Evolutionary conservation across 306 rosid species (phyloP).

Genomic region (Parietaria judaica): DNA sequence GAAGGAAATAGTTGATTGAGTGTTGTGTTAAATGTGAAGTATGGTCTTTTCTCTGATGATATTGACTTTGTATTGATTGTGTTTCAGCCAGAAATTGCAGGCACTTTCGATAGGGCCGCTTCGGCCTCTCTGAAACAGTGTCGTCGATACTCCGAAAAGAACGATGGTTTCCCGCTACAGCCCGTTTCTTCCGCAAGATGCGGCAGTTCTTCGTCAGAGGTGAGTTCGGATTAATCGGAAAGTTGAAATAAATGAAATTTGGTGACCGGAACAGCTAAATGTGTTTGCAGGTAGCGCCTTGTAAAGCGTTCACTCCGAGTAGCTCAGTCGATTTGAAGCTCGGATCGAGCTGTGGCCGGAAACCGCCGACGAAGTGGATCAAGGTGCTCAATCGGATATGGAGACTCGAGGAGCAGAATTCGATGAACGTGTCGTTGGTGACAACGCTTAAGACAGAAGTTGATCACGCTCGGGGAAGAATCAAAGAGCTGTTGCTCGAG

Average conservation of each 20-base stretch:
- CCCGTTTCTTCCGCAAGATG: conserved; percentile 41
- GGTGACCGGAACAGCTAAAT: conserved; percentile 7
- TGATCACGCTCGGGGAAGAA: conserved; percentile 27
- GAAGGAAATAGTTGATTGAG: not conserved
- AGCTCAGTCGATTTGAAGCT: conserved; percentile 35
- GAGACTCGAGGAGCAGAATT: conserved; percentile 66
- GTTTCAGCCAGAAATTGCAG: conserved; percentile 41
- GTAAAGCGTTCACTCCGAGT: conserved; percentile 31
- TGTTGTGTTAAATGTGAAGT: not conserved
- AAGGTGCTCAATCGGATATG: conserved; percentile 56
- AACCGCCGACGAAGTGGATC: conserved; percentile 48
- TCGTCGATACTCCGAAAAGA: conserved; percentile 29
- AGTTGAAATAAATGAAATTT: too few species aligned
- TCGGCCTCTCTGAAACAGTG: conserved; percentile 27
- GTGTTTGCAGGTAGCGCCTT: conserved; percentile 37
- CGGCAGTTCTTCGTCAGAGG: conserved; percentile 46
- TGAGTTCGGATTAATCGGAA: conserved; percentile 14
- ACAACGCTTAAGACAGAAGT: conserved; percentile 52
- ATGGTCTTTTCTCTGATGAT: not conserved
- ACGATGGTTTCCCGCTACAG: conserved; percentile 18
- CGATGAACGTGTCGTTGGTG: conserved; percentile 37
- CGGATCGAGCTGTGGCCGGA: conserved; percentile 26
- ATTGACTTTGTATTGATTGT: conserved; percentile 1
- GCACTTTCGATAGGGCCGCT: conserved; percentile 28
- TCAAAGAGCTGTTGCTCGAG: conserved; percentile 43